Conservation (phyloP, 169 alveolate species). For the Toxoplasma gondii region DNA sequence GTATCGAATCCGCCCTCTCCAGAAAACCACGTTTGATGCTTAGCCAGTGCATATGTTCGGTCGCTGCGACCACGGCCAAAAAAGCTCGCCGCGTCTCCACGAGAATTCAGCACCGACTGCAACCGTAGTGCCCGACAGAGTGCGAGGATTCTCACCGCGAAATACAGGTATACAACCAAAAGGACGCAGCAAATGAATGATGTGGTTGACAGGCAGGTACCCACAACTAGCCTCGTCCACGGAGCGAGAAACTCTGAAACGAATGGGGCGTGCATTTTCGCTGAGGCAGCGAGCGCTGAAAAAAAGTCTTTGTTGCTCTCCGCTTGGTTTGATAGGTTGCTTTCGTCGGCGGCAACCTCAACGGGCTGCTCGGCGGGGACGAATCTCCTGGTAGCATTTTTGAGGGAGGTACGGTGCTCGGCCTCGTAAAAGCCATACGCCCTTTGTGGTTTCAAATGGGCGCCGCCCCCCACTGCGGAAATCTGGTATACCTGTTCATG, state of each 20-base stretch:
- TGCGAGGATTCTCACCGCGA: neutral
- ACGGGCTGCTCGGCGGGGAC: neutral
- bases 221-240: neutral
- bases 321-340: neutral
- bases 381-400: neutral
- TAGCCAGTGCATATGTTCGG: neutral
- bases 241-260: neutral
- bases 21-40: neutral
- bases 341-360: neutral
- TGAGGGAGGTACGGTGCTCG: neutral
- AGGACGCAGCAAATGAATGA: neutral
- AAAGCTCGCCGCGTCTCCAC: neutral
- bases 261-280: neutral
- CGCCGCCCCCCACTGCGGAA: neutral
- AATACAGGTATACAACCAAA: neutral
- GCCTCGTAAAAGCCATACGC: neutral
- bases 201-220: neutral
- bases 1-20: neutral
- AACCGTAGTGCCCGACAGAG: constrained; percentile 12
- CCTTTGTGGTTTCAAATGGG: neutral
- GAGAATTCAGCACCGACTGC: neutral
- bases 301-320: neutral
- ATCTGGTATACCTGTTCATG: neutral
- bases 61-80: neutral
- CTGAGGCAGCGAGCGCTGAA: neutral